phyloP scores from a whole-genome alignment of 306 rosid genomes.

The Dalbergia oliveri region DNA sequence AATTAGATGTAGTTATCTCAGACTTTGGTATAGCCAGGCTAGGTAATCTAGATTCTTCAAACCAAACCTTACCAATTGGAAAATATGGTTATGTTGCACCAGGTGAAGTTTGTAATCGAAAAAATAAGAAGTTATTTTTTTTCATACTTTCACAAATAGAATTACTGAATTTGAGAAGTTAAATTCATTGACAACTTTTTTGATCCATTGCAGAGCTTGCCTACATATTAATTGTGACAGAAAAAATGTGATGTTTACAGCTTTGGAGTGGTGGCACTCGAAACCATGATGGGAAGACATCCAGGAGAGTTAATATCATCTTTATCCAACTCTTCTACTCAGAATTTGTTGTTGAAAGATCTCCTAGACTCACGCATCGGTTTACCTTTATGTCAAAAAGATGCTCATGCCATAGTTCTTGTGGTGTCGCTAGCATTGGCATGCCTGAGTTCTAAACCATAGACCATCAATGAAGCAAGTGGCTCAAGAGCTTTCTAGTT shows the following conservation, averaged over 20 bases:
- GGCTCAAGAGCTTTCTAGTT: not conserved
- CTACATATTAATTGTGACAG: not conserved
- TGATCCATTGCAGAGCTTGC: not conserved
- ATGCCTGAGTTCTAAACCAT: not conserved
- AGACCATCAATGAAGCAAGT: constrained; percentile 43
- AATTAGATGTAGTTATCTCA: not conserved
- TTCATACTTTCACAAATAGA: too few species aligned
- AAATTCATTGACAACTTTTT: not conserved
- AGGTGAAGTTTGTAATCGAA: not conserved
- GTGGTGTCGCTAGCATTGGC: not conserved
- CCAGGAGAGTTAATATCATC: not conserved
- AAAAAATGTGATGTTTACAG: constrained; percentile 35
- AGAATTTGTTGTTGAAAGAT: constrained; percentile 10
- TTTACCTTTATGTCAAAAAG: not conserved
- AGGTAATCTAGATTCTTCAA: not conserved
- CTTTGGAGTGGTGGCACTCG: constrained; percentile 20
- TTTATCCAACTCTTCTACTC: not conserved
- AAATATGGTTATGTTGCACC: constrained; percentile 29
- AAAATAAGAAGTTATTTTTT: too few species aligned
- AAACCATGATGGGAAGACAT: constrained; percentile 22
- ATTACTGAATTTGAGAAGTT: too few species aligned
- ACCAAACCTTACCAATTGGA: not conserved
- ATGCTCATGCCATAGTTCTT: not conserved
- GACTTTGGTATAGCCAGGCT: constrained; percentile 17
- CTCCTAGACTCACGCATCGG: not conserved